These are phyloP conservation scores for Dactylellina drechsleri DNA, from an alignment of 2,329 filamentous ascomycete species.

Conservation along the genomic window DNA sequence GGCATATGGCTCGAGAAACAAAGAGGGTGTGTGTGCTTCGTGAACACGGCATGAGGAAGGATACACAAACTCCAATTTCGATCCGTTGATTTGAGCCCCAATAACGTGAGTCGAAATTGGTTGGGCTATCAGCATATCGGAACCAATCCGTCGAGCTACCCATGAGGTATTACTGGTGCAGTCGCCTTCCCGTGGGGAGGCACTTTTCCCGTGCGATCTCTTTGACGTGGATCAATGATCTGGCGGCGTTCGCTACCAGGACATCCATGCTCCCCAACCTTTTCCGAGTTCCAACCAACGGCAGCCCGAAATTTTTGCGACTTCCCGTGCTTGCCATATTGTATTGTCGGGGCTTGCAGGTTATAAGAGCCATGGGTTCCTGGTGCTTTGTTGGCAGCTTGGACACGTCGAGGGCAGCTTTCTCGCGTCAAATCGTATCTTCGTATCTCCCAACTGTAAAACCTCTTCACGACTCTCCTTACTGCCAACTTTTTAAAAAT, in stretches of 20 bases:
- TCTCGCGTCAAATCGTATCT: slow-evolving; percentile 44
- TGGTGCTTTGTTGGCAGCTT: slow-evolving; percentile 54
- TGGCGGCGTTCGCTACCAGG: slow-evolving; percentile 48
- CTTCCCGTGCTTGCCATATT: slow-evolving; percentile 43
- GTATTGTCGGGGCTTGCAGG: slow-evolving; percentile 17
- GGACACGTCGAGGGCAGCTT: slow-evolving; percentile 47
- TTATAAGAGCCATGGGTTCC: slow-evolving; percentile 44
- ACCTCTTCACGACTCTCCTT: slow-evolving; percentile 35
- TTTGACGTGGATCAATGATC: slow-evolving; percentile 55
- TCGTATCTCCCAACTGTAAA: slow-evolving; percentile 20
- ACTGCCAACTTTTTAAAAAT: slow-evolving; percentile 17
- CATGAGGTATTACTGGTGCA: slow-evolving; percentile 11
- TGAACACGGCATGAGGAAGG: slow-evolving; percentile 10
- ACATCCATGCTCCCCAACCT: slow-evolving; percentile 49
- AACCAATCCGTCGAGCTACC: slow-evolving; percentile 17
- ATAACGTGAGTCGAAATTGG: slow-evolving; percentile 25
- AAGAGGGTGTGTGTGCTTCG: slow-evolving; percentile 1
- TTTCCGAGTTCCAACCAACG: slow-evolving; percentile 54
- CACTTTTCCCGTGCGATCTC: slow-evolving; percentile 44
- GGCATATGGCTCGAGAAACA: slow-evolving; percentile 14
- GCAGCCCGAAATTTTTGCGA: slow-evolving; percentile 34
- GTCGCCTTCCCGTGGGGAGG: background rate
- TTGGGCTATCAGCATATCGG: slow-evolving; percentile 33
- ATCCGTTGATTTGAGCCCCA: background rate
- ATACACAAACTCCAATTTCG: slow-evolving; percentile 23